Evolutionary conservation across 2,329 filamentous ascomycete genomes (phyloP).

Genomic region (Tothia fuscella): DNA sequence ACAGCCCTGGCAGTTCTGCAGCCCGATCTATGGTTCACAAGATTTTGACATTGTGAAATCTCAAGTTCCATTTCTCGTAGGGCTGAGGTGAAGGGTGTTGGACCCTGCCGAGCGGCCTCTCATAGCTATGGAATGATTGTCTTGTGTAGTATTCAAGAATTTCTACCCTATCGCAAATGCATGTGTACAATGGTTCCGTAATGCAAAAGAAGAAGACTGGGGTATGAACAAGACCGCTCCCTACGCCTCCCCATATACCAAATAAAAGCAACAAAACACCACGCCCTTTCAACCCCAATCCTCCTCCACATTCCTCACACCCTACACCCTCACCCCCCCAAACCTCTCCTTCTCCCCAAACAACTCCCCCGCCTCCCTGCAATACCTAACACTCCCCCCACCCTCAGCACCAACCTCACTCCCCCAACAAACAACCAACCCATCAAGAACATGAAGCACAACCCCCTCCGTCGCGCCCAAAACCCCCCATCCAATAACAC

Average conservation of each 20-base stretch:
- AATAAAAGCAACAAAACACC: too few relatives aligned
- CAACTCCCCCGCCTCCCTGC: constrained; percentile 77
- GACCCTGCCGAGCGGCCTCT: too few relatives aligned
- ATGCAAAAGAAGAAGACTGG: background rate
- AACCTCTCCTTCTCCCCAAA: constrained; percentile 51
- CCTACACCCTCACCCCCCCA: constrained; percentile 2
- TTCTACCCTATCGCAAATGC: background rate
- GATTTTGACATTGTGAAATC: too few relatives aligned
- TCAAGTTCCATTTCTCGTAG: too few relatives aligned
- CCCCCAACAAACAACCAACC: constrained; percentile 84
- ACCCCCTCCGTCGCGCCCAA: constrained; percentile 85
- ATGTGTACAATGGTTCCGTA: background rate
- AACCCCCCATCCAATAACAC: constrained; percentile 89
- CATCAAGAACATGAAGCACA: constrained; percentile 75
- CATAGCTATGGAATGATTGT: too few relatives aligned
- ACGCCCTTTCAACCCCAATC: background rate
- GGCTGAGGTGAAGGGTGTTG: too few relatives aligned
- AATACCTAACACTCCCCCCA: constrained; percentile 64
- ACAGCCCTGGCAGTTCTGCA: too few relatives aligned
- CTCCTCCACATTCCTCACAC: background rate
- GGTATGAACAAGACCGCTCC: background rate
- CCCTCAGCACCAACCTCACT: constrained; percentile 52
- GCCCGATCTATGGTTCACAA: too few relatives aligned
- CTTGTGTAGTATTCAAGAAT: too few relatives aligned
- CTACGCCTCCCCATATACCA: background rate